phyloP scores from a whole-genome alignment of 2,329 filamentous ascomycete species.

The Ophiostoma himal-ulmi region DNA sequence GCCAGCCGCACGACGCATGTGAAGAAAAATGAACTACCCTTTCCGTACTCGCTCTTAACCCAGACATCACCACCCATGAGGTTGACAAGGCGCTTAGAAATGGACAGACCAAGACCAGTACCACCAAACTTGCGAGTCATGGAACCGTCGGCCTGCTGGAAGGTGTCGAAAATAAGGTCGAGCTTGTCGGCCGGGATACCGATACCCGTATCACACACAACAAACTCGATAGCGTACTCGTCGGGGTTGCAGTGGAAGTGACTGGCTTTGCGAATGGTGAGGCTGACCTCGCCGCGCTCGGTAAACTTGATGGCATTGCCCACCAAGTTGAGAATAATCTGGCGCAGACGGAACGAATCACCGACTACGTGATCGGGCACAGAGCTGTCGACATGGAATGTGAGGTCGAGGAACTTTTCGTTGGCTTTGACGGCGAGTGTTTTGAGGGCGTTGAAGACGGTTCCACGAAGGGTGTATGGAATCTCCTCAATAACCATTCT shows the following conservation, averaged over 20 bases:
- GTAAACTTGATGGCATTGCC: constrained; percentile 99
- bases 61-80: constrained; percentile 95
- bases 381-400: constrained; percentile 86
- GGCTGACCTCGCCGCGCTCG: constrained; percentile 89
- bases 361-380: constrained; percentile 94
- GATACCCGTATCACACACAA: constrained; percentile 93
- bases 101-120: constrained; percentile 87
- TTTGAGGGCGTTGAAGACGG: constrained; percentile 95
- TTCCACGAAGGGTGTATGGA: constrained; percentile 87
- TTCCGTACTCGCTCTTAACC: constrained; percentile 88
- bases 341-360: constrained; percentile 90
- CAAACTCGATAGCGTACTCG: constrained; percentile 91
- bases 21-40: constrained; percentile 93
- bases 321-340: constrained; percentile 95
- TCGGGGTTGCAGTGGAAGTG: constrained; percentile 43
- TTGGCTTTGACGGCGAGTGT: constrained; percentile 96
- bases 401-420: constrained; percentile 87
- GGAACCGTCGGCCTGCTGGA: constrained; percentile 95
- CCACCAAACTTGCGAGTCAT: constrained; percentile 95
- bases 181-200: constrained; percentile 94
- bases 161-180: constrained; percentile 96
- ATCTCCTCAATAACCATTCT: constrained; percentile 98
- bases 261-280: constrained; percentile 72
- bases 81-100: constrained; percentile 90
- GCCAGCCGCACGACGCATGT: constrained; percentile 86